Evolutionary conservation across 2,329 filamentous ascomycete genomes (phyloP).

Genomic region (Huntiella decipiens): DNA sequence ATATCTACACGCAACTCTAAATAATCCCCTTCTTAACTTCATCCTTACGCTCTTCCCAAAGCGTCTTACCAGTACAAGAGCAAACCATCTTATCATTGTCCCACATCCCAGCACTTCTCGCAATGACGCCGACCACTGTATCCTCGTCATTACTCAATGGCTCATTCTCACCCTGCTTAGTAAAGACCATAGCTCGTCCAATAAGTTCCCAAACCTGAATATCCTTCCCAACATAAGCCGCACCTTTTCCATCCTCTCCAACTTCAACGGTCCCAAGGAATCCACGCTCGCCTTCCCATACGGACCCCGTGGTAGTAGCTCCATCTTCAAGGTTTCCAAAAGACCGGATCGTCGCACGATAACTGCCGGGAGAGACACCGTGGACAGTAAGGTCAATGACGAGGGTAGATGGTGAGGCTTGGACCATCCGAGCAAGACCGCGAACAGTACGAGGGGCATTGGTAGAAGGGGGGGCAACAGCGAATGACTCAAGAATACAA

Average conservation of each 20-base stretch:
- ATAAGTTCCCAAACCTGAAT: conserved; percentile 94
- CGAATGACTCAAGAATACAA: conserved; percentile 77
- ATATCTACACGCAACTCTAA: conserved; percentile 24
- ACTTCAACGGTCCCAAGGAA: conserved; percentile 60
- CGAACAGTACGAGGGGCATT: conserved; percentile 42
- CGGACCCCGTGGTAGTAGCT: conserved; percentile 59
- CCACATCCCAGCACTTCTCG: conserved; percentile 92
- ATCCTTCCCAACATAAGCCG: conserved; percentile 59
- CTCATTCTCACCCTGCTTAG: conserved; percentile 32
- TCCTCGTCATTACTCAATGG: conserved; percentile 57
- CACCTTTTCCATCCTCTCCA: conserved; percentile 54
- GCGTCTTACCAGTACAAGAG: conserved; percentile 90
- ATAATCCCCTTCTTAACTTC: conserved; percentile 82
- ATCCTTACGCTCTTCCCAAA: conserved; percentile 92
- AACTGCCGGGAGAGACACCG: conserved; percentile 62
- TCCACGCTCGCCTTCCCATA: conserved; percentile 40
- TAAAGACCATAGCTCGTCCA: conserved; percentile 77
- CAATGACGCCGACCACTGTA: conserved; percentile 83
- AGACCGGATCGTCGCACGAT: conserved; percentile 69
- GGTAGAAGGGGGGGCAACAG: conserved; percentile 33
- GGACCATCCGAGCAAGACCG: conserved; percentile 82
- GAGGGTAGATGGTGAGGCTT: conserved; percentile 60
- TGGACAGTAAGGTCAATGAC: conserved; percentile 74
- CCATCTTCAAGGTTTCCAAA: conserved; percentile 74
- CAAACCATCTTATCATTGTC: conserved; percentile 98